phyloP scores from a whole-genome alignment of 1,284 basidiomycete genomes.

The Pyrrhoderma noxium region DNA sequence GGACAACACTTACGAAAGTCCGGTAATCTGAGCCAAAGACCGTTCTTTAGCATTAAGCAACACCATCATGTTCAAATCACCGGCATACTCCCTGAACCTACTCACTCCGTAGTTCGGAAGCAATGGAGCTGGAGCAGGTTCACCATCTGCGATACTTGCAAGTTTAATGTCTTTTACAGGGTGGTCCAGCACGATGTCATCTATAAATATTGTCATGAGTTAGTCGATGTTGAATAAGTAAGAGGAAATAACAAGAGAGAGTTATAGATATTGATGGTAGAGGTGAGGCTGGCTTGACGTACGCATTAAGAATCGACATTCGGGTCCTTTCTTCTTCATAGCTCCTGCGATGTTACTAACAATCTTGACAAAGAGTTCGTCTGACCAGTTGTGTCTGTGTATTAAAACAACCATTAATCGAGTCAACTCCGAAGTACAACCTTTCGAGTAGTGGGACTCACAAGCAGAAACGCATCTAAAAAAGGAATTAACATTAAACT shows the following conservation, averaged over 20 bases:
- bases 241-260: too few relatives aligned
- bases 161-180: slow-evolving; percentile 20
- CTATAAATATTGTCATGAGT: background rate
- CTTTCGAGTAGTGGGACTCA: too few relatives aligned
- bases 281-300: too few relatives aligned
- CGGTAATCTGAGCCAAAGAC: slow-evolving; percentile 21
- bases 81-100: slow-evolving; percentile 27
- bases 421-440: too few relatives aligned
- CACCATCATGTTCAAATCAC: slow-evolving; percentile 31
- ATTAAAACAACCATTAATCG: too few relatives aligned
- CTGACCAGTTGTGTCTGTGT: slow-evolving; percentile 27
- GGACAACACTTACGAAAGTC: slow-evolving; percentile 15
- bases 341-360: slow-evolving; percentile 23
- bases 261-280: too few relatives aligned
- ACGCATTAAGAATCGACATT: slow-evolving; percentile 22
- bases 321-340: slow-evolving; percentile 18
- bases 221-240: background rate
- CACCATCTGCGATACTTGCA: slow-evolving; percentile 16
- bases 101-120: slow-evolving; percentile 33
- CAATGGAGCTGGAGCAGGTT: slow-evolving; percentile 30
- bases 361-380: slow-evolving; percentile 22
- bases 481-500: background rate
- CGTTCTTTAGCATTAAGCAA: slow-evolving; percentile 29
- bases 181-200: slow-evolving; percentile 19
- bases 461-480: slow-evolving; percentile 9